These are phyloP conservation scores for Diophrys sp. DNA, from an alignment of 73 alveolate species.

Conservation along the genomic window DNA sequence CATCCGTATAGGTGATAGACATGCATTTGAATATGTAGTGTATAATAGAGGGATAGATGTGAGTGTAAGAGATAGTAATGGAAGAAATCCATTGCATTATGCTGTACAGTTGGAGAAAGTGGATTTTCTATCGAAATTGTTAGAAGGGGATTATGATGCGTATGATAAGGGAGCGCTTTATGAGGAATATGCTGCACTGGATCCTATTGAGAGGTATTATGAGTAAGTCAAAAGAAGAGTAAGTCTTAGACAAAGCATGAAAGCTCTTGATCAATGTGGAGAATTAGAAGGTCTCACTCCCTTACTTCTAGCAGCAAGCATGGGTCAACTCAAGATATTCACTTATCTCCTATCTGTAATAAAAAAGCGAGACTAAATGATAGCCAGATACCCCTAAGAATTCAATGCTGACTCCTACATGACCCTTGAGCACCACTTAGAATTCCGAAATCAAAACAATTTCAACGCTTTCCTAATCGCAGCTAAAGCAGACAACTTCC, in stretches of 20 bases:
- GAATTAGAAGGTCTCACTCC: neutral
- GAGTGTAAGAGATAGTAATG: neutral
- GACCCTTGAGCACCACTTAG: neutral
- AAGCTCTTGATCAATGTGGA: neutral
- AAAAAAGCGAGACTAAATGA: neutral
- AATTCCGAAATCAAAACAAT: neutral
- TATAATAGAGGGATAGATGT: neutral
- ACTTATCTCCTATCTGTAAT: neutral
- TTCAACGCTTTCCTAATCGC: neutral
- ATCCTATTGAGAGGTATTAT: too few species aligned
- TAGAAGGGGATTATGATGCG: neutral
- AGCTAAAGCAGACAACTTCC: neutral
- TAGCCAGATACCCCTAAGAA: neutral
- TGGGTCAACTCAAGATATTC: neutral
- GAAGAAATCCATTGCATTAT: neutral
- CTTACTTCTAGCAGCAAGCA: neutral
- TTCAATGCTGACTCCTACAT: neutral
- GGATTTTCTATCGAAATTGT: neutral
- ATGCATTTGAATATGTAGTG: neutral
- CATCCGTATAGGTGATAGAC: neutral
- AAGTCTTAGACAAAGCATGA: neutral
- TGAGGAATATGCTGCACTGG: neutral
- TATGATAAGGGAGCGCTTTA: neutral
- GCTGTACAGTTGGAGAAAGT: neutral
- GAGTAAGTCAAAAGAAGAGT: neutral